phyloP scores from a whole-genome alignment of 768 basidiomycete genomes.

The Boletus vinaceobasis region DNA sequence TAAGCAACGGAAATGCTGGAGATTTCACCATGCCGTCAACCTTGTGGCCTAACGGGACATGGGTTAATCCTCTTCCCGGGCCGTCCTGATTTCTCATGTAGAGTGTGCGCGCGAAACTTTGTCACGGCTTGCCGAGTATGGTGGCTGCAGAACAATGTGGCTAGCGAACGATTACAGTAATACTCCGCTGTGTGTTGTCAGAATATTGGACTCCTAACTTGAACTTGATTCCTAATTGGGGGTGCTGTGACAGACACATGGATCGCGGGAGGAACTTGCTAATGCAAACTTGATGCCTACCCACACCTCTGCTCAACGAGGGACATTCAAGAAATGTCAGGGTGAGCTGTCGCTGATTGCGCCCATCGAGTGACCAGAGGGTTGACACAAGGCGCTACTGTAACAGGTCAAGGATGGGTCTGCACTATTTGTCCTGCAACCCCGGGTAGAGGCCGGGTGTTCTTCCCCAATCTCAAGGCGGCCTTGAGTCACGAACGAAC shows the following conservation, averaged over 20 bases:
- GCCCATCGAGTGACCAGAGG: neutral
- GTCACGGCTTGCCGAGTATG: neutral
- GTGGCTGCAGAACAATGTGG: neutral
- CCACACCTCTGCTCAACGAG: slow-evolving; percentile 18
- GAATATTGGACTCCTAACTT: slow-evolving; percentile 5
- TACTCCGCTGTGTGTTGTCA: neutral
- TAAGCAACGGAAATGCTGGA: slow-evolving; percentile 45
- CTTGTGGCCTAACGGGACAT: slow-evolving; percentile 77
- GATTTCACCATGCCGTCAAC: slow-evolving; percentile 82
- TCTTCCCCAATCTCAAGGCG: slow-evolving; percentile 25
- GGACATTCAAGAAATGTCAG: slow-evolving; percentile 19
- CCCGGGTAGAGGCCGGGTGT: slow-evolving; percentile 15
- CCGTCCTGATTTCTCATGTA: slow-evolving; percentile 37
- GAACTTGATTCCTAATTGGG: neutral
- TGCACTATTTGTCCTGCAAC: slow-evolving; percentile 32
- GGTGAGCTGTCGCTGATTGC: slow-evolving; percentile 9
- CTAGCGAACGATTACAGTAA: neutral
- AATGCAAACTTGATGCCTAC: slow-evolving; percentile 21
- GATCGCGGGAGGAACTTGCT: slow-evolving; percentile 8
- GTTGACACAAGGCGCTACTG: slow-evolving; percentile 6
- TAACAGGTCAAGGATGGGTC: slow-evolving; percentile 31
- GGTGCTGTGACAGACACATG: slow-evolving; percentile 19
- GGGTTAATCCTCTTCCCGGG: slow-evolving; percentile 72
- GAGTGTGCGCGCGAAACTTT: neutral
- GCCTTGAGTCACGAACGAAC: slow-evolving; percentile 33